Evolutionary conservation across 2,329 filamentous ascomycete genomes (phyloP), one percentile per base, ranked within the genome.

Genomic region (Trichoderma sp.): DNA sequence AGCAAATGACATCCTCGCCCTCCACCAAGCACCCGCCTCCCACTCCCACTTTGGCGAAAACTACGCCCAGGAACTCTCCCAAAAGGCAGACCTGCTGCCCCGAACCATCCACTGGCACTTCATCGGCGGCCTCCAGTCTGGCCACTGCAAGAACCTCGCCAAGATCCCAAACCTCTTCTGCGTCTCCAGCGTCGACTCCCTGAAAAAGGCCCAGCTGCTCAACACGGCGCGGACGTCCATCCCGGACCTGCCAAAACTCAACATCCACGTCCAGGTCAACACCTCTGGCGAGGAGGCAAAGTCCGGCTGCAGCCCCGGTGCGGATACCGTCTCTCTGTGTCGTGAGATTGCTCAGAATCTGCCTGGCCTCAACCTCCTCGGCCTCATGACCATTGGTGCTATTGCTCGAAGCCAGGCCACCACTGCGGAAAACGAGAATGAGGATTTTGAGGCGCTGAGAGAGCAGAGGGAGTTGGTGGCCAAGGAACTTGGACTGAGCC

Each of bases 311-410:
- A 82, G 88, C 6, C 95, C 94, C 0, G 85, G 84, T 1, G 81
- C 85, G 16, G 83, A 91, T 67, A 83, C 87, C 59, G 78, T 88
- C 1, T 83, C 81, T 0, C 82, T 98, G 49, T 95, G 92, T 77
- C 85, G 84, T 64, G 86, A 91, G 75, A 88, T 99, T 64, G 78
- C 87, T 13, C 84, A 90, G 5, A 83, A 87, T 46, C 97, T 93
- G 78, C 89, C 92, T 1, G 85, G 90, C 77, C 82, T 99, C 46
- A 83, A 87, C 68, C 83, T 99, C 2, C 85, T 91, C 34, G 96
- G 96, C 0, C 81, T 99, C 46, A 99, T 99, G 96, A 99, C 96
- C 2, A 98, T 99, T 76, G 96, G 96, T 1, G 94, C 95, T 21
- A 97, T 98, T 78, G 95, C 94, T 59, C 83, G 95, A 71, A 96